Percentiles rank a stretch among this genome's conserved stretches.
Evolutionary conservation across 257 asterid genomes (phyloP).

Genomic region (Ocimum tenuiflorum): DNA sequence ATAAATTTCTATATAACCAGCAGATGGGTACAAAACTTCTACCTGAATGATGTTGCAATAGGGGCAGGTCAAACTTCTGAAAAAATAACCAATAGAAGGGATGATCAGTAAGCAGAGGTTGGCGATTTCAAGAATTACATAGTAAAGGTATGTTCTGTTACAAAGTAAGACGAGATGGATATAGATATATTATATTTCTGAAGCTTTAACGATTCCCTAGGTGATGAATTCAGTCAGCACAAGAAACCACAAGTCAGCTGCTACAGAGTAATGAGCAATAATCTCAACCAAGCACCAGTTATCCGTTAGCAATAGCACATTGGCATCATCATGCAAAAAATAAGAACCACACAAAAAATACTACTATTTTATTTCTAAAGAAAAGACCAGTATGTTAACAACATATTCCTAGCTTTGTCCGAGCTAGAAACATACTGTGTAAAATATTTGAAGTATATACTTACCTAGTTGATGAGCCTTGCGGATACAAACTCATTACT

Average conservation of each 20-base stretch:
- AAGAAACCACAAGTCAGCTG: background rate
- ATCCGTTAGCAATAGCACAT: background rate
- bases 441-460: background rate
- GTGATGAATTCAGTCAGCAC: background rate
- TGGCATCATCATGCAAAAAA: background rate
- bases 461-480: slow-evolving; percentile 60
- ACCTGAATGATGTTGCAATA: slow-evolving; percentile 87
- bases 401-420: too few species aligned
- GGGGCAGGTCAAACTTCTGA: slow-evolving; percentile 77
- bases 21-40: slow-evolving; percentile 14
- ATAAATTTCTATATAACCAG: background rate
- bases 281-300: slow-evolving; percentile 8
- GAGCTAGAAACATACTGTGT: too few species aligned
- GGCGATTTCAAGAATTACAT: background rate
- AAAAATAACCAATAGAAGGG: slow-evolving; percentile 22
- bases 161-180: background rate
- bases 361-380: too few species aligned
- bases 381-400: too few species aligned
- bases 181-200: background rate
- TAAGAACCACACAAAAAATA: background rate
- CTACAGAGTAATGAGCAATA: slow-evolving; percentile 1
- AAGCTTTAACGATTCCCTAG: slow-evolving; percentile 3
- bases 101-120: slow-evolving; percentile 22
- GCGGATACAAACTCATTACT: slow-evolving; percentile 83
- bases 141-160: background rate